phyloP scores from a whole-genome alignment of 768 basidiomycete genomes.

The Tremella mesenterica region DNA sequence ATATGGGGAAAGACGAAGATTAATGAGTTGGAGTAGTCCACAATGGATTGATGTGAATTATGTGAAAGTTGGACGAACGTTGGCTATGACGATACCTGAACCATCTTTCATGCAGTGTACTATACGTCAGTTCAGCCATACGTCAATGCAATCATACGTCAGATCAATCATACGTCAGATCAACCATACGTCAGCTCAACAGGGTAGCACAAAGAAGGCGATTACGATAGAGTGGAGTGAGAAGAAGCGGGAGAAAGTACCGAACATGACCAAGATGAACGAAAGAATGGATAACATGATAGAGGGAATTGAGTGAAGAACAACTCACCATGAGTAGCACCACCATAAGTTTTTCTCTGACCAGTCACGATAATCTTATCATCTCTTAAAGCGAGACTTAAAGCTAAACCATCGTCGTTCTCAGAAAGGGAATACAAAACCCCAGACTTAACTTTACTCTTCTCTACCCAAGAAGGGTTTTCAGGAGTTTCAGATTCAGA shows the following conservation, averaged over 20 bases:
- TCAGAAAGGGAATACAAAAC: slow-evolving; percentile 60
- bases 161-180: background rate
- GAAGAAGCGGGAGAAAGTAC: too few relatives aligned
- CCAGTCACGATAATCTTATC: slow-evolving; percentile 48
- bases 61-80: too few relatives aligned
- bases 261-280: too few relatives aligned
- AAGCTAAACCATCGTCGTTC: slow-evolving; percentile 53
- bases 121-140: slow-evolving; percentile 57
- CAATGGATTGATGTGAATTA: too few relatives aligned
- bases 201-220: too few relatives aligned
- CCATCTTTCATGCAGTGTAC: slow-evolving; percentile 58
- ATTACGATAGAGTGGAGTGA: too few relatives aligned
- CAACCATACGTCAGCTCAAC: too few relatives aligned
- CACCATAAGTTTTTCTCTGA: slow-evolving; percentile 21
- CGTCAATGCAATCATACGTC: slow-evolving; percentile 30
- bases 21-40: too few relatives aligned
- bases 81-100: slow-evolving; percentile 58
- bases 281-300: too few relatives aligned
- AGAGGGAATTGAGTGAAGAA: background rate
- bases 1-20: too few relatives aligned
- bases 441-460: slow-evolving; percentile 47
- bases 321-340: slow-evolving; percentile 33
- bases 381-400: slow-evolving; percentile 55
- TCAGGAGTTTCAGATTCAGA: slow-evolving; percentile 31
- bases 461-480: slow-evolving; percentile 65